These are phyloP conservation scores for Pisolithus tinctorius DNA, from an alignment of 768 basidiomycete genomes.

Conservation along the genomic window DNA sequence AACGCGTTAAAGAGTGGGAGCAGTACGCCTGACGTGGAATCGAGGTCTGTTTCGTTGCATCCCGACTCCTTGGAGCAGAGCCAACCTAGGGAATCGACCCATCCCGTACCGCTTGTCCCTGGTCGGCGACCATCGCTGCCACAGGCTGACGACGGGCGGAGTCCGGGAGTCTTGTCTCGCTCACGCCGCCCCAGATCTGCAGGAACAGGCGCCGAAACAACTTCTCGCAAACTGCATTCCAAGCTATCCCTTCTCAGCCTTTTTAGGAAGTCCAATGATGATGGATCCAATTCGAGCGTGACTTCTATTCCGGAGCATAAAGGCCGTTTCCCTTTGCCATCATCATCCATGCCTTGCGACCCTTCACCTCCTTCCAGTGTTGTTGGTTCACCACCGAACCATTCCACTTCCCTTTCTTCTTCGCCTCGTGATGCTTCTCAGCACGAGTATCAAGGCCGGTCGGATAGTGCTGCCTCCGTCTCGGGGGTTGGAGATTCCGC, in stretches of 20 bases:
- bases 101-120: slow-evolving; percentile 14
- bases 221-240: slow-evolving; percentile 44
- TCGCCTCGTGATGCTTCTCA: slow-evolving; percentile 24
- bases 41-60: slow-evolving; percentile 11
- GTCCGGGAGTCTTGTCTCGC: slow-evolving; percentile 28
- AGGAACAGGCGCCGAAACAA: slow-evolving; percentile 54
- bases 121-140: slow-evolving; percentile 68
- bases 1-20: slow-evolving; percentile 37
- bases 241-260: slow-evolving; percentile 72
- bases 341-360: slow-evolving; percentile 20
- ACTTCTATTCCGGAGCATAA: slow-evolving; percentile 24
- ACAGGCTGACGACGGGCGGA: slow-evolving; percentile 36
- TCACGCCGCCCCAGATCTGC: slow-evolving; percentile 64
- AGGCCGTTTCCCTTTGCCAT: slow-evolving; percentile 20
- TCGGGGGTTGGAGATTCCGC: slow-evolving; percentile 18
- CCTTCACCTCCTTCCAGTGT: slow-evolving; percentile 12
- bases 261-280: slow-evolving; percentile 55
- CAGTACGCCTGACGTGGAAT: slow-evolving; percentile 26
- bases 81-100: slow-evolving; percentile 1
- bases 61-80: slow-evolving; percentile 12
- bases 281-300: slow-evolving; percentile 31
- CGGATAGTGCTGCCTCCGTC: slow-evolving; percentile 18
- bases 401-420: slow-evolving; percentile 18
- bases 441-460: slow-evolving; percentile 13
- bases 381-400: slow-evolving; percentile 20